These are phyloP conservation scores for Aspergillus nomiae DNA, from an alignment of 2,329 filamentous ascomycete genomes.

Conservation along the genomic window DNA sequence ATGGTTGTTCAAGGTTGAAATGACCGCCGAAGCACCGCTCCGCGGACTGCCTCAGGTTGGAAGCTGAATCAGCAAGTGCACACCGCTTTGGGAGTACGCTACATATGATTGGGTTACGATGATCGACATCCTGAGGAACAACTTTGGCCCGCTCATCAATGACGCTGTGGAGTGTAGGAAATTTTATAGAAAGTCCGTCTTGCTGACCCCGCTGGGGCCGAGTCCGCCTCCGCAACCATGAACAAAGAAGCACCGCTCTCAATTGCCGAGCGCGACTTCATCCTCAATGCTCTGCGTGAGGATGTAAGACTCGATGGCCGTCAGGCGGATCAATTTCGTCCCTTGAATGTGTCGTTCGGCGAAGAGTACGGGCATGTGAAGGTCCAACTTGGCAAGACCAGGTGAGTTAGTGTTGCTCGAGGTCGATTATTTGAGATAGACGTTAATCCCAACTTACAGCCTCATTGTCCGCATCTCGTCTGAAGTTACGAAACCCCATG, in stretches of 20 bases:
- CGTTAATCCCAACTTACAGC: constrained; percentile 10
- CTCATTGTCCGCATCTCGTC: constrained; percentile 77
- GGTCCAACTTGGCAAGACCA: constrained; percentile 85
- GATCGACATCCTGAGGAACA: constrained; percentile 4
- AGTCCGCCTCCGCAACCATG: constrained; percentile 58
- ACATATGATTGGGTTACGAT: constrained; percentile 12
- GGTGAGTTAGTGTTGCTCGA: constrained; percentile 56
- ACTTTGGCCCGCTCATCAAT: constrained; percentile 15
- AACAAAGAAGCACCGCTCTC: constrained; percentile 91
- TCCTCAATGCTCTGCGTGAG: constrained; percentile 78
- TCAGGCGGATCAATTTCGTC: constrained; percentile 75
- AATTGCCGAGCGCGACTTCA: constrained; percentile 82
- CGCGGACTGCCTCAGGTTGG: constrained; percentile 16
- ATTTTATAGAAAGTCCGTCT: constrained; percentile 21
- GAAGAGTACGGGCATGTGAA: constrained; percentile 90
- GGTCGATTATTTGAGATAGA: not conserved
- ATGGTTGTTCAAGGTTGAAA: constrained; percentile 1
- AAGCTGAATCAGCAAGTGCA: constrained; percentile 6
- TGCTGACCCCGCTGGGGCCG: constrained; percentile 25
- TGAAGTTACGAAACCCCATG: constrained; percentile 80
- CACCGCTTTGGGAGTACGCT: constrained; percentile 9
- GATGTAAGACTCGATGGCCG: constrained; percentile 83
- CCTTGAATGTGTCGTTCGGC: constrained; percentile 77
- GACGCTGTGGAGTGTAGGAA: constrained; percentile 23
- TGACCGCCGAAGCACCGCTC: not conserved